phyloP scores from a whole-genome alignment of 2,329 filamentous ascomycete genomes.

The Sclerotinia minor region DNA sequence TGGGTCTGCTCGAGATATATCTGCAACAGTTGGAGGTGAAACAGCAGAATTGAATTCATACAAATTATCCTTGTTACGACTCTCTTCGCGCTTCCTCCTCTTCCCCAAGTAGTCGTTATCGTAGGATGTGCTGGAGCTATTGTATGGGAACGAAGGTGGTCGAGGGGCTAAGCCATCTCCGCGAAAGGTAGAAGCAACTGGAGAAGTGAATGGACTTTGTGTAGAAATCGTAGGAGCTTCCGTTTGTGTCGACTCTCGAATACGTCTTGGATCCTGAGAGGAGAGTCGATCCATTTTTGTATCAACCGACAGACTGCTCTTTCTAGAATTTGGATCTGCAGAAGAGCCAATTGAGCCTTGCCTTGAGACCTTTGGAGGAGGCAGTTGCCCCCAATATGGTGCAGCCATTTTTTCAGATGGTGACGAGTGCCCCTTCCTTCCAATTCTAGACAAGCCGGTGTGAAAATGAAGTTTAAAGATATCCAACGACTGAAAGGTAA shows the following conservation, averaged over 20 bases:
- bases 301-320: constrained; percentile 34
- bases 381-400: constrained; percentile 59
- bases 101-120: constrained; percentile 49
- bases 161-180: constrained; percentile 57
- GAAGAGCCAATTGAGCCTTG: constrained; percentile 44
- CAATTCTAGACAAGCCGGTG: constrained; percentile 13
- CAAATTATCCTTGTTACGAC: constrained; percentile 47
- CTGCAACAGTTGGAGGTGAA: constrained; percentile 55
- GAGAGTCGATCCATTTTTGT: constrained; percentile 34
- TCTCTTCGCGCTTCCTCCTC: constrained; percentile 46
- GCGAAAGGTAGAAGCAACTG: constrained; percentile 52
- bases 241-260: constrained; percentile 55
- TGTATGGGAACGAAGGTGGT: constrained; percentile 58
- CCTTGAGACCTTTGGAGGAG: constrained; percentile 48
- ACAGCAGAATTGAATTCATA: constrained; percentile 37
- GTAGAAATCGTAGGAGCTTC: constrained; percentile 59
- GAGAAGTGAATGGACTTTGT: constrained; percentile 58
- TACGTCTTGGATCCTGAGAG: constrained; percentile 45
- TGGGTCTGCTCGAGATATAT: constrained; percentile 57
- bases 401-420: constrained; percentile 28
- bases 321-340: constrained; percentile 26
- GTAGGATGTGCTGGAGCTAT: constrained; percentile 37
- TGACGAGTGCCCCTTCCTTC: not conserved
- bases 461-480: not conserved
- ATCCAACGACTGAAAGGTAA: not conserved